phyloP scores from a whole-genome alignment of 2,329 filamentous ascomycete genomes.

The Hymenoscyphus occultus region DNA sequence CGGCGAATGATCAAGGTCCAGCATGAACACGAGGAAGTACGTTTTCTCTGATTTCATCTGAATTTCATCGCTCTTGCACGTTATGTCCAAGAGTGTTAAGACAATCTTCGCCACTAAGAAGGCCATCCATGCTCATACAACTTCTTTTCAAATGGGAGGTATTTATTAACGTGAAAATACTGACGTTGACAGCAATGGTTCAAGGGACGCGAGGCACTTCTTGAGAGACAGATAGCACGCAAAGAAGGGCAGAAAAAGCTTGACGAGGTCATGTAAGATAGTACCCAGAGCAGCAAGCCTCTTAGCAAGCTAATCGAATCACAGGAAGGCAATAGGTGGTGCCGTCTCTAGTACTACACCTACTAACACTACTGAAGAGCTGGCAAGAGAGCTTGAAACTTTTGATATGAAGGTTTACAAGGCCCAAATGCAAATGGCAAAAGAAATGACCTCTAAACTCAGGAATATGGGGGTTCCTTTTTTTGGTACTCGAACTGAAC shows the following conservation, averaged over 20 bases:
- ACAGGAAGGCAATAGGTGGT: slow-evolving; percentile 46
- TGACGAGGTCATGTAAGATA: slow-evolving; percentile 51
- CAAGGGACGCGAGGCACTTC: slow-evolving; percentile 48
- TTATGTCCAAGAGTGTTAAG: no score
- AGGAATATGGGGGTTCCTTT: slow-evolving; percentile 58
- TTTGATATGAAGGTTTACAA: slow-evolving; percentile 63
- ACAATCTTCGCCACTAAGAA: no score
- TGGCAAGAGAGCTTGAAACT: slow-evolving; percentile 51
- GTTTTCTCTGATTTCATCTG: slow-evolving; percentile 12
- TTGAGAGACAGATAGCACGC: slow-evolving; percentile 50
- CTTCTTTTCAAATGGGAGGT: no score
- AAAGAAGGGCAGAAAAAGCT: slow-evolving; percentile 52
- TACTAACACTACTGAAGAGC: slow-evolving; percentile 38
- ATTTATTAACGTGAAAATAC: no score
- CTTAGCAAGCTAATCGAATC: background rate
- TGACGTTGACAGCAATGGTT: slow-evolving; percentile 54
- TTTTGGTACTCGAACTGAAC: slow-evolving; percentile 49
- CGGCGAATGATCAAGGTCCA: slow-evolving; percentile 31
- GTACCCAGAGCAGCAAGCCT: no score
- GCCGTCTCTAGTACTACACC: slow-evolving; percentile 34
- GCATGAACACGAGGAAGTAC: background rate
- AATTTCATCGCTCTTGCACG: no score
- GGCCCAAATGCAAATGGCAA: slow-evolving; percentile 56
- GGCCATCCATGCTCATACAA: no score
- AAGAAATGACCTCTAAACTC: slow-evolving; percentile 54